Evolutionary conservation across 768 basidiomycete genomes (phyloP).

Genomic region (Suillus variegatus): DNA sequence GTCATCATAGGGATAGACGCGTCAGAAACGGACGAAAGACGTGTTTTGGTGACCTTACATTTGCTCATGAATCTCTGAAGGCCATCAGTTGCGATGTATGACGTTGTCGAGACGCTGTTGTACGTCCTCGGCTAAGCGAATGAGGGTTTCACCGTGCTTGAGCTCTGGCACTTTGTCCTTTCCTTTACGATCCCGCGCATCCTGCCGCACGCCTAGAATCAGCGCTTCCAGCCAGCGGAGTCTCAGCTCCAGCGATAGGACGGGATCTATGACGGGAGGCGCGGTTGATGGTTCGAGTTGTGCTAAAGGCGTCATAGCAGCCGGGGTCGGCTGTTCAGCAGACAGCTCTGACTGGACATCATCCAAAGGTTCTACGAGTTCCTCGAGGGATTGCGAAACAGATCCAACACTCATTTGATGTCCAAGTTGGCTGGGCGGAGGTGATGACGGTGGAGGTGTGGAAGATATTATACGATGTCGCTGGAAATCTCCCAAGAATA

Average conservation of each 20-base stretch:
- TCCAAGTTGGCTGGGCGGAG: constrained; percentile 29
- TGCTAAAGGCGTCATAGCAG: neutral
- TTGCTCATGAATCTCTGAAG: constrained; percentile 73
- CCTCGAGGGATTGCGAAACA: constrained; percentile 7
- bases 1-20: constrained; percentile 5
- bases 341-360: constrained; percentile 24
- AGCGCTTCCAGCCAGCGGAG: constrained; percentile 82
- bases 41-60: constrained; percentile 47
- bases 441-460: constrained; percentile 50
- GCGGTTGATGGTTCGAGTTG: constrained; percentile 9
- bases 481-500: constrained; percentile 78
- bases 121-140: constrained; percentile 59
- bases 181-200: constrained; percentile 44
- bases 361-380: constrained; percentile 13
- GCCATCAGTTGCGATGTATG: constrained; percentile 71
- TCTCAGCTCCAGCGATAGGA: constrained; percentile 71
- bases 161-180: constrained; percentile 35
- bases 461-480: constrained; percentile 64
- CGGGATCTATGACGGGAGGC: constrained; percentile 53
- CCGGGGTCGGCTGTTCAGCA: neutral
- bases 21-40: constrained; percentile 4
- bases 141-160: constrained; percentile 56
- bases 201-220: constrained; percentile 61
- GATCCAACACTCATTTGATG: constrained; percentile 19
- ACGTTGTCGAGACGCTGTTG: constrained; percentile 56